phyloP scores from a whole-genome alignment of 2,329 filamentous ascomycete species.

The Fusarium torreyae region DNA sequence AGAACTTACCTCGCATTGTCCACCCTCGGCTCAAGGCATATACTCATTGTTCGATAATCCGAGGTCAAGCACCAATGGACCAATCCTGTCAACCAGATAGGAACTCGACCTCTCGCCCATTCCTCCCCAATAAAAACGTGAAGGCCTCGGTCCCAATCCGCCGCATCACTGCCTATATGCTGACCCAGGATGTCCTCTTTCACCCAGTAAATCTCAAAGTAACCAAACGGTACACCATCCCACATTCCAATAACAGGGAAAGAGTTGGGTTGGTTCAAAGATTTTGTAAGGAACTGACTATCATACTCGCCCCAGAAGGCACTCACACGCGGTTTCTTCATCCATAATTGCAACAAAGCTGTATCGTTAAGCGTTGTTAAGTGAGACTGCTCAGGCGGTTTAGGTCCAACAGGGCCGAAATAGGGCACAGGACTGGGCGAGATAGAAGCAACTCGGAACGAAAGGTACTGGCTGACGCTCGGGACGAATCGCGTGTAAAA shows the following conservation, averaged over 20 bases:
- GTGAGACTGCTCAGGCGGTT: conserved; percentile 58
- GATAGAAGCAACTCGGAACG: conserved; percentile 86
- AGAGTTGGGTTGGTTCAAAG: conserved; percentile 78
- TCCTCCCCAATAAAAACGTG: conserved; percentile 94
- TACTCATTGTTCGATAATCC: conserved; percentile 84
- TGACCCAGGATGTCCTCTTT: conserved; percentile 88
- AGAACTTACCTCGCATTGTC: conserved; percentile 84
- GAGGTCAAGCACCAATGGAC: conserved; percentile 88
- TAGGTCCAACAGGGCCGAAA: conserved; percentile 69
- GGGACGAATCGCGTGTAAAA: conserved; percentile 93
- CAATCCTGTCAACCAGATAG: conserved; percentile 85
- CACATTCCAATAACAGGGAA: conserved; percentile 95
- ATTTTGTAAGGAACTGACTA: conserved; percentile 76
- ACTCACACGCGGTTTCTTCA: conserved; percentile 86
- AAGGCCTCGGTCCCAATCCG: conserved; percentile 89
- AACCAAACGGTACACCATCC: conserved; percentile 96
- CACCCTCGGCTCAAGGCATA: conserved; percentile 90
- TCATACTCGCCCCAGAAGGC: conserved; percentile 85
- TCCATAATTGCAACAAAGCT: conserved; percentile 84
- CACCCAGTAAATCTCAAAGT: conserved; percentile 98
- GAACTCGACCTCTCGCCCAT: conserved; percentile 87
- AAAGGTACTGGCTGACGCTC: conserved; percentile 85
- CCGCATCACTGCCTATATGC: conserved; percentile 75
- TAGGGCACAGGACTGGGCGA: conserved; percentile 75
- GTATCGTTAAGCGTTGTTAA: conserved; percentile 66